These are phyloP conservation scores for Lentinula edodes DNA, from an alignment of 768 basidiomycete species.

Conservation along the genomic window DNA sequence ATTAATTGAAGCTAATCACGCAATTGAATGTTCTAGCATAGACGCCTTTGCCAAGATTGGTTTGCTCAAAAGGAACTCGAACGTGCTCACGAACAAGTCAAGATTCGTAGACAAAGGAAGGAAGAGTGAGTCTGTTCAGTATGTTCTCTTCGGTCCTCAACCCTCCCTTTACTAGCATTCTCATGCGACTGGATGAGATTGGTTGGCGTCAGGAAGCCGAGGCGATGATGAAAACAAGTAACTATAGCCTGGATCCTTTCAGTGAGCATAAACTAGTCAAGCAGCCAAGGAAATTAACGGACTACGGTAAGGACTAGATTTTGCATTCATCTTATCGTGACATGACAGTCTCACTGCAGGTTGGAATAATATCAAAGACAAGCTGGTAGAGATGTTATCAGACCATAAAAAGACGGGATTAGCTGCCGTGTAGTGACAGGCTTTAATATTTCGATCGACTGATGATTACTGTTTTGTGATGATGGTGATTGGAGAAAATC, in stretches of 20 bases:
- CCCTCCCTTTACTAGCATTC: neutral
- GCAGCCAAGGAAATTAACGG: neutral
- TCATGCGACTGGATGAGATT: neutral
- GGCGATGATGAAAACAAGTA: neutral
- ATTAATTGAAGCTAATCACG: neutral
- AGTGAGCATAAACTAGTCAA: neutral
- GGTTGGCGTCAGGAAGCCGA: conserved; percentile 2
- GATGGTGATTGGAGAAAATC: too few relatives aligned
- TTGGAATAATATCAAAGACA: neutral
- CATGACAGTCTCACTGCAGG: neutral
- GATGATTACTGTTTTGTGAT: too few relatives aligned
- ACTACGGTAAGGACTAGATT: neutral
- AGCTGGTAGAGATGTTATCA: neutral
- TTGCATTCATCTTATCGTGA: too few relatives aligned
- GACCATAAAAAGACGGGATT: neutral
- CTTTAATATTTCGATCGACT: too few relatives aligned
- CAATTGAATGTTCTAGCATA: neutral
- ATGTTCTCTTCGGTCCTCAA: too few relatives aligned
- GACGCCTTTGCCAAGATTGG: neutral
- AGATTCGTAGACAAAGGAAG: neutral
- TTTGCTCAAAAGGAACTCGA: neutral
- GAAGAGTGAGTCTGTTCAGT: neutral
- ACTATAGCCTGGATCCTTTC: neutral
- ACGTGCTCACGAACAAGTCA: neutral
- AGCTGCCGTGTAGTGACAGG: too few relatives aligned